Evolutionary conservation across 495 filamentous ascomycete species (phyloP), one percentile per base, ranked within the genome.

Genomic region (Annulohypoxylon maeteangense): DNA sequence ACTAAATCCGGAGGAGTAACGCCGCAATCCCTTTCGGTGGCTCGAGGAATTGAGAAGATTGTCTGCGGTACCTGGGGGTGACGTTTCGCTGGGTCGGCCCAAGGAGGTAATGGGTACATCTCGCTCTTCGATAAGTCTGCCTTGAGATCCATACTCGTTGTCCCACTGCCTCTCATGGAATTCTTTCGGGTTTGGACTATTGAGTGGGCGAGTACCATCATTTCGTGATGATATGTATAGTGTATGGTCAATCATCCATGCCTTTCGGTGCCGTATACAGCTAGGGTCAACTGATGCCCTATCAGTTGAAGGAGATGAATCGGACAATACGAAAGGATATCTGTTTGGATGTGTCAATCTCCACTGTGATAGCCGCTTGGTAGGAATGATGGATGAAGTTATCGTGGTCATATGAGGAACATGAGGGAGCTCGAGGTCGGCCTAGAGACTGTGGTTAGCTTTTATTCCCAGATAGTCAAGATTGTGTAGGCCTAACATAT

Each of bases 391-490:
- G 1, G 75, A 71, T 8, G 76, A 74, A 50, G 76, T 75, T 23
- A 77, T 77, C 14, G 75, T 78, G 7, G 68, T 77, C 76, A 78
- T 77, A 68, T 77, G 76, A n/a, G 75, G 76, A 20, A 75, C 74
- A 45, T 77, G 76, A 12, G 76, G 76, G 38, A 77, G 75, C 31
- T 75, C 75, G 22, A 77, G 72, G 20, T 77, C 76, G 31, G 72
- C 75, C 76, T 78, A 55, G 18, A 29, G 4, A 25, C 18, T n/a
- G 5, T 7, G 22, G 45, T 78, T 36, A 78, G 62, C 48, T 36
- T 36, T 1, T 11, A 27, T 29, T 44, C 40, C 36, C 10, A 23
- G 16, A 2, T n/a, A 2, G 7, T 23, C 18, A 55, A 7, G 4
- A 6, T 0, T 6, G n/a, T 57, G 34, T 18, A 3, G 0, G 20